Percentiles rank a stretch among this genome's conserved stretches.
These are phyloP conservation scores for Myxozyma kluyveri DNA, from an alignment of 805 yeast genomes.

Conservation along the genomic window DNA sequence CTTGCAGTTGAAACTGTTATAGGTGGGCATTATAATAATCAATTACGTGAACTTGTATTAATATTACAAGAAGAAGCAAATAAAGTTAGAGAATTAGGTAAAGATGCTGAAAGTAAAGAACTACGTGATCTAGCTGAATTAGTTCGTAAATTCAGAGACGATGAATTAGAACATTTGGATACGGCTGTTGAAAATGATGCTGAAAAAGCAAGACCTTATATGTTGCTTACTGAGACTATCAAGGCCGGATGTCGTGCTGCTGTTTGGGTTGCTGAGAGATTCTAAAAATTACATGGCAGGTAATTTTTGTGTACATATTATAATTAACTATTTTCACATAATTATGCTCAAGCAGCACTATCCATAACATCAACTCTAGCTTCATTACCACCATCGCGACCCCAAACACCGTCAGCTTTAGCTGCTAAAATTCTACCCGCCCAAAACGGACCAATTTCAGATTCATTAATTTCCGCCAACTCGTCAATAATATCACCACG, in stretches of 20 bases:
- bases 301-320: not conserved
- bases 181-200: conserved; percentile 93
- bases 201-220: conserved; percentile 87
- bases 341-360: conserved; percentile 5
- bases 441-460: conserved; percentile 27
- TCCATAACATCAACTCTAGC: conserved; percentile 28
- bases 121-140: conserved; percentile 55
- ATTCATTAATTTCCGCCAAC: conserved; percentile 14
- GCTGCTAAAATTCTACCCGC: conserved; percentile 20
- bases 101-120: conserved; percentile 50
- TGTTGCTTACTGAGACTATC: conserved; percentile 81
- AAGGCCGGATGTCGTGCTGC: conserved; percentile 83
- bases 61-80: conserved; percentile 17
- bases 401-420: conserved; percentile 21
- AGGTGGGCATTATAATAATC: conserved; percentile 92
- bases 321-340: not conserved
- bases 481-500: conserved; percentile 23
- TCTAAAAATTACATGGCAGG: conserved; percentile 43
- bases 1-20: conserved; percentile 98
- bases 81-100: conserved; percentile 2
- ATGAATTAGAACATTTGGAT: conserved; percentile 90
- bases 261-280: conserved; percentile 83
- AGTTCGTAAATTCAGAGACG: conserved; percentile 80
- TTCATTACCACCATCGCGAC: conserved; percentile 4
- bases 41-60: conserved; percentile 60